Percentiles rank a stretch among this genome's conserved stretches.
phyloP scores from a whole-genome alignment of 2,329 filamentous ascomycete species.

The Neonectria coccinea region DNA sequence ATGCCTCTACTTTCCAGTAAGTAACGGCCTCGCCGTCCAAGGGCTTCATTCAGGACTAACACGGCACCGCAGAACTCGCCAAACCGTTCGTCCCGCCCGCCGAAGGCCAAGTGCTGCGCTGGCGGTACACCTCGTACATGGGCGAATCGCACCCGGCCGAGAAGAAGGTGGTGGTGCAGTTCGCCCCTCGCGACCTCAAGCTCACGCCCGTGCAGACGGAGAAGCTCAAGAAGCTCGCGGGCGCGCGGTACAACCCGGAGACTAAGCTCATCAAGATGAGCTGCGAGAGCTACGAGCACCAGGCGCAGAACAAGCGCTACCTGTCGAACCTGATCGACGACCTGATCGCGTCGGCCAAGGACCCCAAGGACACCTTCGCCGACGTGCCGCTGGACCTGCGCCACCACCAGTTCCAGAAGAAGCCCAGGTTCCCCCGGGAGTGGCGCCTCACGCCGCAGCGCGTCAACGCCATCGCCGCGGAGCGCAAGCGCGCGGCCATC shows the following conservation, averaged over 20 bases:
- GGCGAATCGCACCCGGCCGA: slow-evolving; percentile 92
- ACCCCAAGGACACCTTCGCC: slow-evolving; percentile 82
- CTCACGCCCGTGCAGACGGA: slow-evolving; percentile 75
- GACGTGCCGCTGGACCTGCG: slow-evolving; percentile 91
- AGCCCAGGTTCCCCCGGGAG: slow-evolving; percentile 79
- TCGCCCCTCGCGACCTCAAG: slow-evolving; percentile 78
- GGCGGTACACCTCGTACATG: slow-evolving; percentile 97
- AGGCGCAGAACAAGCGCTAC: slow-evolving; percentile 97
- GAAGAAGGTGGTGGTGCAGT: slow-evolving; percentile 94
- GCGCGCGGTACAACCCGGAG: slow-evolving; percentile 87
- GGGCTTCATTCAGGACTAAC: slow-evolving; percentile 19
- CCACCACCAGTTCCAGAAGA: slow-evolving; percentile 79
- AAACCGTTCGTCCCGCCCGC: slow-evolving; percentile 82
- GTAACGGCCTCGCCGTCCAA: slow-evolving; percentile 50
- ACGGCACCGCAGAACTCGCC: slow-evolving; percentile 73
- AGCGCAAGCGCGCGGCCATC: slow-evolving; percentile 63
- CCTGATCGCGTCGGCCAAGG: slow-evolving; percentile 81
- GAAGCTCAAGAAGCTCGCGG: slow-evolving; percentile 90
- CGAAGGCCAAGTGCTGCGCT: slow-evolving; percentile 79
- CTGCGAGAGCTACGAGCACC: slow-evolving; percentile 87
- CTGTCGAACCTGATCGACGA: slow-evolving; percentile 81
- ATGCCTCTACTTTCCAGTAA: slow-evolving; percentile 90
- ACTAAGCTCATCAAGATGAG: slow-evolving; percentile 88
- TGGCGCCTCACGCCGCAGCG: slow-evolving; percentile 85
- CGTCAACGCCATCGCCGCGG: slow-evolving; percentile 71